Base-by-base conservation (phyloP, 2,329 filamentous ascomycete species). In the Tolypocladium endophyticum region DNA sequence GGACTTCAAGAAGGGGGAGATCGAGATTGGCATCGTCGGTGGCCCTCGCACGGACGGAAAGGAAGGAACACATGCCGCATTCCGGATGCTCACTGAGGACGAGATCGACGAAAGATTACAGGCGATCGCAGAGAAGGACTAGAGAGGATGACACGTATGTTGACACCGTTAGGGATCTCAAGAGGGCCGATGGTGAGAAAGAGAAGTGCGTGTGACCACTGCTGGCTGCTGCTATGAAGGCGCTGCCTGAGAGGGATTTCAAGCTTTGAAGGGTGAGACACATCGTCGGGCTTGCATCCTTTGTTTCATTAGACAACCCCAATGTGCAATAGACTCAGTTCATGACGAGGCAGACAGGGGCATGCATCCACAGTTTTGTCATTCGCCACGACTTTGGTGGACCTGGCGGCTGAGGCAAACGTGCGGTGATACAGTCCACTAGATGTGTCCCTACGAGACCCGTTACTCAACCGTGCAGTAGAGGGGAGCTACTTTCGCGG, bases 1-100 rank as follows among this genome's bases (percentile, higher is more conserved):
- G 75, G 94, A 99, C 75, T 99, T 99, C 82, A 99, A 99, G 85
- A 97, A 97, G 83, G 89, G 89, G 68, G 94, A 99, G 81, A 87
- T 99, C 74, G 94, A 99, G 79, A 90, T 99, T 76, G 94, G 94
- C 64, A 92, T 99, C 71, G 94, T 97, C 59, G 94, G 94, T 66
- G 93, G 92, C 36, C 92, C 93, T 60, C 84, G 86, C 69, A 77
- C 81, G 61, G 90, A 96, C 71, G 93, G 92, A 66, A 83, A 89
- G 77, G 89, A 95, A 73, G 91, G 90, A 65, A 89, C 87, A 64
- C 84, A 90, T 69, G 76, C 87, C 56, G 81, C 80, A 63, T 99
- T 99, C 82, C 87, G 92, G 73, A 88, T 87, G 67, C 82, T 99
- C 75, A 96, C 90, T 36, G 93, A 97, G 77, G 92, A 97, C 41